Base-by-base conservation (phyloP, 441 rosid genomes). In the Biscutella laevigata region DNA sequence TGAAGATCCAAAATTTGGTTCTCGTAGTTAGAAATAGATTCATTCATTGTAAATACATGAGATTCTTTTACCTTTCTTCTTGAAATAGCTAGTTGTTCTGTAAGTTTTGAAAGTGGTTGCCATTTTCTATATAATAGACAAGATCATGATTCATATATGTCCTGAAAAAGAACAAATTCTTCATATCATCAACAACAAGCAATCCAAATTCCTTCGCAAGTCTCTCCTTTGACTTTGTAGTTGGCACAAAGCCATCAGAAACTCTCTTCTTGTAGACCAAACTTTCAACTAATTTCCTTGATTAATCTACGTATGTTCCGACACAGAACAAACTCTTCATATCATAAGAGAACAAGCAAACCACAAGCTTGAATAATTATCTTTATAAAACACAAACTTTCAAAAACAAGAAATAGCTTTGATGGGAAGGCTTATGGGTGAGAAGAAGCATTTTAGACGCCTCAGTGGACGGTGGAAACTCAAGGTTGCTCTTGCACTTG, bases 11-110 rank as follows among this genome's bases (percentile, higher is more conserved):
- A 9, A 48, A 7, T 22, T 40, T 32, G 35, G 41, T 41, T 17
- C 12, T 49, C 3, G 14, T 3, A 47, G 5, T 9, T 51, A 39
- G 40, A 51, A n/a, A 24, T 33, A 50, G 59, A 33, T 10, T 20
- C 12, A 9, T 11, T 30, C 36, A 11, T 51, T 42, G 66, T 51
- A 42, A 1, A 33, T 17, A 41, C 0, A 35, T 5, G 12, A 17
- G 0, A 0, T 21, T 16, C 26, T 61, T 11, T 41, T 28, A 40
- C 27, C 15, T 27, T 29, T 21, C 56, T 10, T 48, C 48, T 38
- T 38, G 56, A 48, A 48, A 48, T 24, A 58, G 57, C n/a, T n/a
- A n/a, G n/a, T 59, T 59, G 4, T 32, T 19, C 13, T 26, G 12
- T 3, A 19, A 4, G 1, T 11, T 49, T 32, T 20, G 17, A 2